A percentile compares a stretch with the other conserved stretches of the same genome.
Evolutionary conservation across 176 grass and related monocot genomes (phyloP).

Genomic region (Sorghum bicolor): DNA sequence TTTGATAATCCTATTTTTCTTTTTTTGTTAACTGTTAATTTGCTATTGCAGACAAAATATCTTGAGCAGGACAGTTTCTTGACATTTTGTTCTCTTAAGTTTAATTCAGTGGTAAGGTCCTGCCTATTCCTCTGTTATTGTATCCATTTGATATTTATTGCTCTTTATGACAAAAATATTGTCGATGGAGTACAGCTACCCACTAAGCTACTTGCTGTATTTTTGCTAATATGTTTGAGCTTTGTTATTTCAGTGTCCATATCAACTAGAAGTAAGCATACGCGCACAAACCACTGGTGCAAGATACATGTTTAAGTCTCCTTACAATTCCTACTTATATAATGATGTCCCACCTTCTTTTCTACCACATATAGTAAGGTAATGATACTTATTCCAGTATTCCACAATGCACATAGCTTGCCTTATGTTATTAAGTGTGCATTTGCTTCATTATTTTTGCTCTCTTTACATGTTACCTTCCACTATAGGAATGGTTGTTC

Average conservation of each 20-base stretch:
- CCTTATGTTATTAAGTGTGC: conserved; percentile 23
- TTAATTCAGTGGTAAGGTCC: conserved; percentile 53
- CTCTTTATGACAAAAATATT: not conserved
- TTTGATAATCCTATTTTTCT: conserved; percentile 27
- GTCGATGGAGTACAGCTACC: not conserved
- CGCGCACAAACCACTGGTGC: conserved; percentile 64
- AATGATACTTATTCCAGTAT: conserved; percentile 12
- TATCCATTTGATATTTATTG: conserved; percentile 6
- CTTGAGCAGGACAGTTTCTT: conserved; percentile 54
- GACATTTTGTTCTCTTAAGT: conserved; percentile 63
- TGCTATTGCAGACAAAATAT: conserved; percentile 47
- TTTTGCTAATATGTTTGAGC: conserved; percentile 27
- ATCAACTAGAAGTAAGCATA: conserved; percentile 62
- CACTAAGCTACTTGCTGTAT: not conserved
- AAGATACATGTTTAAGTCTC: conserved; percentile 37
- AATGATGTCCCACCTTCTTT: conserved; percentile 47
- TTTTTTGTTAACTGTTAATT: conserved; percentile 23
- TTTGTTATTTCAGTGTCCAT: conserved; percentile 58
- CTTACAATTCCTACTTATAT: conserved; percentile 74
- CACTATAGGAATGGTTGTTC: not conserved
- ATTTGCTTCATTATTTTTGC: conserved; percentile 27
- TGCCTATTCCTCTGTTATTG: conserved; percentile 8
- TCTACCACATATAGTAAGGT: conserved; percentile 67
- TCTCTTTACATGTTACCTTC: conserved; percentile 3
- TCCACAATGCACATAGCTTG: not conserved